Base-by-base conservation (phyloP, 1,139 yeast species). In the Pichia sp. region DNA sequence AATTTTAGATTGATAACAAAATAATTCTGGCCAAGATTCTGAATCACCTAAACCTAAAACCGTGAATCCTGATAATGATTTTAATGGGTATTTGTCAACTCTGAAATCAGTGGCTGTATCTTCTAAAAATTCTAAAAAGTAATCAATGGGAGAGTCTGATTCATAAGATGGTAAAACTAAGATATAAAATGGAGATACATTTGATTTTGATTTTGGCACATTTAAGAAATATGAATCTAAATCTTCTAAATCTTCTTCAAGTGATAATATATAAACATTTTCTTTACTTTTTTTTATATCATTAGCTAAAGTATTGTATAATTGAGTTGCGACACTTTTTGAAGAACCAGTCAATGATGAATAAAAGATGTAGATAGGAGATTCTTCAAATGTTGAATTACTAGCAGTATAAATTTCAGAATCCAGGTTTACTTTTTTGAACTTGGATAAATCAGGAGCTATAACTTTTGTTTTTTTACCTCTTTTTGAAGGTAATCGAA, bases 111-210 rank as follows among this genome's bases (percentile, higher is more conserved):
- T 82, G 54, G 79, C 80, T 1, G 94, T 87, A 49, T 89, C 97
- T 53, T 78, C 74, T 57, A 89, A 71, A 46, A 86, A 82, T 60
- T 87, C 95, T 50, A 89, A 70, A 64, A 88, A 88, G 62, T 81
- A 89, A 65, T 89, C 97, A 43, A 90, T 74, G 12, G 97, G 96
- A 1, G 95, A 85, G 65, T 89, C 97, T 0, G 90, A 85, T 58
- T 88, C 97, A 62, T 89, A 89, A 0, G 96, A 87, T 2, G 97
- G 97, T 27, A 89, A 71, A 16, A 89, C 87, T 54, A 89, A 59
- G 24, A 90, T 62, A 59, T 87, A 89, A n/a, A 86, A 68, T 40
- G 79, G 71, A 15, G 18, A n/a, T 8, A 67, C 68, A 27, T 65
- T 58, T 27, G 65, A 60, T 27, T 65, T 59, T 23, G 64, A 58